Conservation (phyloP, 2,329 filamentous ascomycete genomes). For the Aspergillus candidus region DNA sequence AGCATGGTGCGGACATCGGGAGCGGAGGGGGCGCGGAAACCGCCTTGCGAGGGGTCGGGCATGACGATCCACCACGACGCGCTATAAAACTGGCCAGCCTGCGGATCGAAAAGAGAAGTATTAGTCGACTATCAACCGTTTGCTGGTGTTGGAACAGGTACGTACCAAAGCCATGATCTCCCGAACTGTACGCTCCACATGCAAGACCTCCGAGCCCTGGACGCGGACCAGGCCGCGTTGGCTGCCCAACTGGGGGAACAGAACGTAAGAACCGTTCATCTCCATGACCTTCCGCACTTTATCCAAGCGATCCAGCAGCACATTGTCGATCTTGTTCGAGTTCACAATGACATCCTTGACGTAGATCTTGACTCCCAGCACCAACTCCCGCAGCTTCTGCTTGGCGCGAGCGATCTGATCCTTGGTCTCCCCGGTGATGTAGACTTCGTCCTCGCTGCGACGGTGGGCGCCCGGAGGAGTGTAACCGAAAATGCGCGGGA, state of each 20-base stretch:
- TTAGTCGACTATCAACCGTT: slow-evolving; percentile 1
- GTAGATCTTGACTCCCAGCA: slow-evolving; percentile 71
- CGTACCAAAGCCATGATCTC: slow-evolving; percentile 90
- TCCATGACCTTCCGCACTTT: slow-evolving; percentile 98
- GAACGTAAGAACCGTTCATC: slow-evolving; percentile 88
- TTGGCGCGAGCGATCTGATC: slow-evolving; percentile 85
- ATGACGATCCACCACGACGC: slow-evolving; percentile 92
- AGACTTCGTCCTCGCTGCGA: slow-evolving; percentile 82
- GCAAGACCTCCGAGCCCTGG: slow-evolving; percentile 86
- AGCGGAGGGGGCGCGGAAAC: slow-evolving; percentile 54
- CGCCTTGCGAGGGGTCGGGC: slow-evolving; percentile 57
- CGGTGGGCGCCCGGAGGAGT: slow-evolving; percentile 73
- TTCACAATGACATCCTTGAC: slow-evolving; percentile 91
- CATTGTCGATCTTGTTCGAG: slow-evolving; percentile 88
- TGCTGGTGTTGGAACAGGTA: slow-evolving; percentile 9
- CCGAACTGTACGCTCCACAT: slow-evolving; percentile 88
- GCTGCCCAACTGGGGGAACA: slow-evolving; percentile 82
- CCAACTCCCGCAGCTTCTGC: slow-evolving; percentile 80
- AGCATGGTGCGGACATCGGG: slow-evolving; percentile 83
- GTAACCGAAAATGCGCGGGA: slow-evolving; percentile 86
- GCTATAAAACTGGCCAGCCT: slow-evolving; percentile 96
- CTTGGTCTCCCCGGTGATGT: slow-evolving; percentile 83
- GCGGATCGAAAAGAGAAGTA: not conserved
- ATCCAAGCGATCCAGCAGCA: slow-evolving; percentile 82
- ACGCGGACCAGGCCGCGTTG: slow-evolving; percentile 80